Base-by-base conservation (phyloP, 805 yeast genomes). In the Candida gorgasii region DNA sequence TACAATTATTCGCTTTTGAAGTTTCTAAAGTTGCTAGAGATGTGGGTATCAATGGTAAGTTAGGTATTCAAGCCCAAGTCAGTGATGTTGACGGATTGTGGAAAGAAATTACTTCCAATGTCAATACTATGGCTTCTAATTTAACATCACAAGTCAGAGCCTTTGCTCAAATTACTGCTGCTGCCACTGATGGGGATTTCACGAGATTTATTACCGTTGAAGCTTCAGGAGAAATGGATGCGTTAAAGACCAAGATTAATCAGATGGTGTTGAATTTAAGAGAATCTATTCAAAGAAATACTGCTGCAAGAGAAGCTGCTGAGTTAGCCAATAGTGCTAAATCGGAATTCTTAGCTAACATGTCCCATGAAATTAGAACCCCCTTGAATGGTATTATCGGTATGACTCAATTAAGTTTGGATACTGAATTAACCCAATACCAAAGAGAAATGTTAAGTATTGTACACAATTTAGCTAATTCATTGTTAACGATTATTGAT, bases 311-410 rank as follows among this genome's bases (percentile, higher is more conserved):
- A 65, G 96, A 88, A 64, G 96, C 96, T 27, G 96, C 96, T 28
- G 96, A 88, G 58, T 72, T 87, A 53, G 96, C 96, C 4, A 88
- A 88, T 62, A 76, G 86, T 52, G 89, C 96, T 3, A 88, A 88
- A 62, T 87, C 95, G 8, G 96, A 88, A 62, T 88, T 88, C 60
- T 74, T 88, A 65, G 95, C 95, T 36, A 88, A 88, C 57, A 88
- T 61, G 66, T 61, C 66, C 12, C 75, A 70, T 52, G 96, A 88
- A 62, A 84, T 88, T 55, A 74, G 96, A 61, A 88, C 96, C 2
- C 96, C 96, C 15, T 84, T 88, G 80, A 88, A 88, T 62, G 96
- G 96, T 69, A 88, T 88, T 36, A 84, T 88, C 54, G 95, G 95
- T 58, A 88, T 88, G 92, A 88, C 96, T 3, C 96, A 88, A 61